A percentile compares a stretch with the other conserved stretches of the same genome.
These are phyloP conservation scores for Rossbeevera mucosa DNA, from an alignment of 768 basidiomycete species.

Conservation along the genomic window DNA sequence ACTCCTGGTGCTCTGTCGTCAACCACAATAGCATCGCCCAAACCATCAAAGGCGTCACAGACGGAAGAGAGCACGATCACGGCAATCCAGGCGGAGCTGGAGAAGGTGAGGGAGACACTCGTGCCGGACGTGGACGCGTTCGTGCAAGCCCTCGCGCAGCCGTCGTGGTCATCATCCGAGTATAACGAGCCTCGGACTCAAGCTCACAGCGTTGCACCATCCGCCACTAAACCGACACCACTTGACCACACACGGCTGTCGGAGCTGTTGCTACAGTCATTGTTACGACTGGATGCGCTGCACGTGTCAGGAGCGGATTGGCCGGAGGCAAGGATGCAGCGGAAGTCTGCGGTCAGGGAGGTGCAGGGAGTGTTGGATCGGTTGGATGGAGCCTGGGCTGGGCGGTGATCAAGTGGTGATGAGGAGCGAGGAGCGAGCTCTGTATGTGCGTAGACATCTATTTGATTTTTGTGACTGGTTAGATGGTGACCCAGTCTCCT, in stretches of 20 bases:
- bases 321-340: constrained; percentile 69
- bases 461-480: neutral
- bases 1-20: neutral
- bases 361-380: constrained; percentile 80
- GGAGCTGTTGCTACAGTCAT: constrained; percentile 81
- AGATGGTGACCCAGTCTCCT: neutral
- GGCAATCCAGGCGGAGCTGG: constrained; percentile 38
- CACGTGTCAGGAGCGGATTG: constrained; percentile 62
- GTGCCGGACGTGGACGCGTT: constrained; percentile 56
- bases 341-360: constrained; percentile 83
- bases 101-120: constrained; percentile 49
- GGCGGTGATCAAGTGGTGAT: constrained; percentile 11
- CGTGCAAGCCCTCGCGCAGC: constrained; percentile 31
- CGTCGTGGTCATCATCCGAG: neutral
- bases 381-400: constrained; percentile 67
- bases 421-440: neutral
- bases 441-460: neutral
- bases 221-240: constrained; percentile 3
- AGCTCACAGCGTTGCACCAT: neutral
- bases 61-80: constrained; percentile 38
- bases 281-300: constrained; percentile 83
- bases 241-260: constrained; percentile 57
- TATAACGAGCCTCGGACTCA: neutral
- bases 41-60: constrained; percentile 11
- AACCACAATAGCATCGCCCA: neutral